These are phyloP conservation scores for Samsoniella hepiali DNA, from an alignment of 2,329 filamentous ascomycete genomes.

Conservation along the genomic window DNA sequence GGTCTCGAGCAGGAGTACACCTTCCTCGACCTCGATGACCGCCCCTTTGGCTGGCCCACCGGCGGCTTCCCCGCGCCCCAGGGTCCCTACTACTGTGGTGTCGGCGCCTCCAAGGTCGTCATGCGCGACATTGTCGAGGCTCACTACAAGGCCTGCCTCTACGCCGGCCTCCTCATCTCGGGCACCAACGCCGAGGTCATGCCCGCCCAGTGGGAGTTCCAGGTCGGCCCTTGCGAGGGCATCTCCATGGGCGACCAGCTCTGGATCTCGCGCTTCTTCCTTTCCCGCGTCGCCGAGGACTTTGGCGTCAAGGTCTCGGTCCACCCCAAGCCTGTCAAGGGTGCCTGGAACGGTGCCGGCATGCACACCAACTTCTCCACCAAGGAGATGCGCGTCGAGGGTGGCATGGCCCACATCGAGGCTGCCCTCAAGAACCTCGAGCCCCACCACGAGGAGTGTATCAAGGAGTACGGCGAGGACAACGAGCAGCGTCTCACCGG, in stretches of 20 bases:
- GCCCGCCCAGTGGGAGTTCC: constrained; percentile 97
- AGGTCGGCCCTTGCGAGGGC: constrained; percentile 84
- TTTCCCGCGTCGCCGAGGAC: constrained; percentile 88
- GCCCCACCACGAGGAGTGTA: constrained; percentile 76
- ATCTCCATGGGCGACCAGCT: constrained; percentile 95
- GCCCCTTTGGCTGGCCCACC: constrained; percentile 72
- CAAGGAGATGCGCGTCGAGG: constrained; percentile 81
- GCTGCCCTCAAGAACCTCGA: constrained; percentile 79
- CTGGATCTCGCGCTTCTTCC: constrained; percentile 81
- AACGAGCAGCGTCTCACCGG: constrained; percentile 94
- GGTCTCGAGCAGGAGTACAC: constrained; percentile 97
- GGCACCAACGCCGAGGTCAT: constrained; percentile 99
- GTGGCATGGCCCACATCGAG: constrained; percentile 95
- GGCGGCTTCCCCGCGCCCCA: constrained; percentile 81
- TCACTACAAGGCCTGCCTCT: constrained; percentile 65
- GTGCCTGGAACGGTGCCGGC: constrained; percentile 91
- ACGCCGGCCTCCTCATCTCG: constrained; percentile 87
- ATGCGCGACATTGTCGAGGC: constrained; percentile 94
- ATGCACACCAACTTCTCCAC: constrained; percentile 94
- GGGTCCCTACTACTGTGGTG: constrained; percentile 69
- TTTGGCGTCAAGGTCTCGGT: constrained; percentile 95
- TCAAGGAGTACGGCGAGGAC: constrained; percentile 91
- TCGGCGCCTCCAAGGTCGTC: constrained; percentile 94
- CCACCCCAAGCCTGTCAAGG: constrained; percentile 90
- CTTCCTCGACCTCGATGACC: constrained; percentile 70